Percentiles rank a stretch among this genome's conserved stretches.
These are phyloP conservation scores for Apiospora phragmitis DNA, from an alignment of 2,329 filamentous ascomycete genomes.

Conservation along the genomic window DNA sequence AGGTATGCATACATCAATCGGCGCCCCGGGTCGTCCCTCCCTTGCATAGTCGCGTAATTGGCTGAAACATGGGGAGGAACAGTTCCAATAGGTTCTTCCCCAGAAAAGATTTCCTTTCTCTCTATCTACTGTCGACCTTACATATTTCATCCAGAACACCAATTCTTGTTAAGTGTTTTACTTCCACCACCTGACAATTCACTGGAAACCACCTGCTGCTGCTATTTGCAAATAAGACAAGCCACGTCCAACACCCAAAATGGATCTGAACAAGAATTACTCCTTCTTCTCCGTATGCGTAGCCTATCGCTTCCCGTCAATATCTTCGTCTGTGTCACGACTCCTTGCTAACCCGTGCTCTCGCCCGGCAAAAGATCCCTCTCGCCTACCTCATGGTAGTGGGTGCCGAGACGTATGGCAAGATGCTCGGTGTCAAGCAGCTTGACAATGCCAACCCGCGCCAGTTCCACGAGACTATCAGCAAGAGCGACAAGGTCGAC, in stretches of 20 bases:
- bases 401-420: not conserved
- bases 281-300: constrained; percentile 9
- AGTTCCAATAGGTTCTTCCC: not conserved
- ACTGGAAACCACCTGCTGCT: not conserved
- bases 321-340: not conserved
- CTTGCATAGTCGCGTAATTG: not conserved
- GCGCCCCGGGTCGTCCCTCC: not conserved
- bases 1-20: not conserved
- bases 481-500: constrained; percentile 3
- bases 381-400: not conserved
- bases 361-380: not conserved
- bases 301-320: not conserved
- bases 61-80: not conserved
- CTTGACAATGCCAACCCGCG: not conserved
- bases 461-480: not conserved
- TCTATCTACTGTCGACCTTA: not conserved
- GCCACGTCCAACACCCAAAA: not conserved
- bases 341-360: not conserved
- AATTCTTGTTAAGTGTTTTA: not conserved
- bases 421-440: not conserved
- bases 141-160: not conserved
- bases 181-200: not conserved
- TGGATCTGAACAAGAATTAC: constrained; percentile 11
- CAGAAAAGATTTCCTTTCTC: not conserved
- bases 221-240: not conserved